A percentile compares a stretch with the other conserved stretches of the same genome.
phyloP scores from a whole-genome alignment of 495 filamentous ascomycete species.

The Penicillium coprophilum region DNA sequence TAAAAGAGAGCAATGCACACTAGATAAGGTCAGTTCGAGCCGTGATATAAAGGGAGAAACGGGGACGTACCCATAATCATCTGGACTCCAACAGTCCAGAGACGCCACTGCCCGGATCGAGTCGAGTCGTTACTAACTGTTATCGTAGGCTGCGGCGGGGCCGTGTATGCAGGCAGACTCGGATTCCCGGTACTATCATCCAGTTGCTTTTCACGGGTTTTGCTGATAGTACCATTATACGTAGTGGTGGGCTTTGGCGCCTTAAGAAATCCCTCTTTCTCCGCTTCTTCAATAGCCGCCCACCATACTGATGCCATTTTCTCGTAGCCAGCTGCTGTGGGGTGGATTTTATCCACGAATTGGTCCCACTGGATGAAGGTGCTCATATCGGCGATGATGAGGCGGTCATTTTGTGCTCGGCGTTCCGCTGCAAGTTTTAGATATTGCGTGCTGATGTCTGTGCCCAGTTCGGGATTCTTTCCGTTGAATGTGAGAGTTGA shows the following conservation, averaged over 20 bases:
- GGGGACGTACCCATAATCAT: neutral
- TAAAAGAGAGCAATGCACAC: neutral
- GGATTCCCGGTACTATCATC: slow-evolving; percentile 6
- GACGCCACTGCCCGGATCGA: neutral
- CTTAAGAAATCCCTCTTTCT: slow-evolving; percentile 20
- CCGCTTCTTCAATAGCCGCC: slow-evolving; percentile 36
- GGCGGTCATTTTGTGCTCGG: slow-evolving; percentile 24
- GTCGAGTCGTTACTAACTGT: neutral
- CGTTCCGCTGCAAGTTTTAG: slow-evolving; percentile 31
- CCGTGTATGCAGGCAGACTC: slow-evolving; percentile 2
- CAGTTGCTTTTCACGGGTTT: neutral
- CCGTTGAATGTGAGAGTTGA: slow-evolving; percentile 49
- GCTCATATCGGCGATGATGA: slow-evolving; percentile 53
- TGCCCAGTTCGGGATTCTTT: slow-evolving; percentile 16
- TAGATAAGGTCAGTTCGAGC: neutral
- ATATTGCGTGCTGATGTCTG: slow-evolving; percentile 42
- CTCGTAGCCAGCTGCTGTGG: slow-evolving; percentile 48
- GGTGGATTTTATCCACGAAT: slow-evolving; percentile 50
- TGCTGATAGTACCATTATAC: neutral
- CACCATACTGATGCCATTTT: slow-evolving; percentile 57
- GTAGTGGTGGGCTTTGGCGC: neutral
- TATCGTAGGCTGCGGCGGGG: neutral
- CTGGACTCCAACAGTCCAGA: neutral
- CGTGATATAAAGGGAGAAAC: neutral
- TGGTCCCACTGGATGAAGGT: slow-evolving; percentile 34